These are phyloP conservation scores for Spergularia marina DNA, from an alignment of 148 eudicot species.

Conservation along the genomic window DNA sequence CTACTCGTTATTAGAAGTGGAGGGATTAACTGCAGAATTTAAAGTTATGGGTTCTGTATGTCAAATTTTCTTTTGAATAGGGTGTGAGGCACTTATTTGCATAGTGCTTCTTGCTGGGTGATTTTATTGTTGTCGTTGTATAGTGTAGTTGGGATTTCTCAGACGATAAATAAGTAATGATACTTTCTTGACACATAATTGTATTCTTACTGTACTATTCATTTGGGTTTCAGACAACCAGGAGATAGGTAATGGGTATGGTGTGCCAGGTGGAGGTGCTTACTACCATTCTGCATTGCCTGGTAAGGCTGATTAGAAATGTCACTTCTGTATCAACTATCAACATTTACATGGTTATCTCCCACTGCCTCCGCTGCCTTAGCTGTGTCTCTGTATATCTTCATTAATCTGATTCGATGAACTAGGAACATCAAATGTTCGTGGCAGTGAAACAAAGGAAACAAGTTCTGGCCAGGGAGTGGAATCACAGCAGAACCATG, in stretches of 20 bases:
- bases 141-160: neutral
- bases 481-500: conserved; percentile 43
- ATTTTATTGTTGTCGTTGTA: neutral
- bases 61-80: neutral
- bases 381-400: conserved; percentile 4
- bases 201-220: conserved; percentile 3
- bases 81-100: neutral
- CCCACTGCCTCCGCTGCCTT: no score
- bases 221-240: conserved; percentile 50
- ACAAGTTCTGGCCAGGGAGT: conserved; percentile 32
- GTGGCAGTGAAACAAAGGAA: conserved; percentile 36
- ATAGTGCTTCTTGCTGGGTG: neutral
- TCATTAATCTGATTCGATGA: conserved; percentile 15
- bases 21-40: neutral
- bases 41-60: neutral
- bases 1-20: neutral
- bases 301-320: conserved; percentile 33
- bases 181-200: neutral
- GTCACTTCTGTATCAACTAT: neutral
- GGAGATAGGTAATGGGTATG: conserved; percentile 98
- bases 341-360: neutral
- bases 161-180: neutral
- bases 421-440: conserved; percentile 37
- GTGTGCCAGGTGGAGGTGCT: conserved; percentile 99
- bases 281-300: conserved; percentile 46